Percentiles rank a stretch among this genome's conserved stretches.
Evolutionary conservation across 768 basidiomycete species (phyloP).

Genomic region (Kondoa subrosea): DNA sequence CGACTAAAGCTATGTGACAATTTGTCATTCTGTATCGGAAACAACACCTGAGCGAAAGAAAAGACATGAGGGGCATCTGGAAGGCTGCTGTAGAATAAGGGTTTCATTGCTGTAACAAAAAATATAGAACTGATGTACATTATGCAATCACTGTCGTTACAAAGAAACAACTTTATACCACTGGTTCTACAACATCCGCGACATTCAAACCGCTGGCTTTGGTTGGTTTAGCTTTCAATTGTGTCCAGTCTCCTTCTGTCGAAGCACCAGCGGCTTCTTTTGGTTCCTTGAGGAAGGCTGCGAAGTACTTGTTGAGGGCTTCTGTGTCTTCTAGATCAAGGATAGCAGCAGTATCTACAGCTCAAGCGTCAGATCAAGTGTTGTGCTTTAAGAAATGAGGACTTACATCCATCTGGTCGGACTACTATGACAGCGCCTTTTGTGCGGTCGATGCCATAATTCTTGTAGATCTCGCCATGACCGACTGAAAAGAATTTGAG

Average conservation of each 20-base stretch:
- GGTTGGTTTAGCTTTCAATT: not conserved
- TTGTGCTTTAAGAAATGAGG: too few species aligned
- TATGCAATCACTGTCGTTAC: too few species aligned
- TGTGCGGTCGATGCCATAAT: slow-evolving; percentile 26
- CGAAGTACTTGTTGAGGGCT: not conserved
- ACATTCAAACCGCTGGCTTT: not conserved
- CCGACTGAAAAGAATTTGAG: slow-evolving; percentile 16
- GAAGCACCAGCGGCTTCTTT: not conserved
- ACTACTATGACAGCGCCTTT: slow-evolving; percentile 27
- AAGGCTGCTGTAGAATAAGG: too few species aligned
- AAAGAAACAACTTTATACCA: not conserved
- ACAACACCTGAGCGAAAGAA: too few species aligned
- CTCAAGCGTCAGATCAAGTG: not conserved
- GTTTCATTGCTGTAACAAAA: too few species aligned
- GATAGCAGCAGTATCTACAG: too few species aligned
- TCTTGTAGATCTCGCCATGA: slow-evolving; percentile 27
- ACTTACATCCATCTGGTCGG: slow-evolving; percentile 26
- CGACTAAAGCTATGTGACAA: too few species aligned
- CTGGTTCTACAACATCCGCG: not conserved
- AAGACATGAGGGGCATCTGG: too few species aligned
- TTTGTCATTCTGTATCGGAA: too few species aligned
- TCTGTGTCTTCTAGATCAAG: too few species aligned
- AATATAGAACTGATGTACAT: too few species aligned
- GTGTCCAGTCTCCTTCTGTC: not conserved
- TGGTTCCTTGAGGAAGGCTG: not conserved